phyloP scores from a whole-genome alignment of 2,329 filamentous ascomycete species.

The Penicillium olsonii region DNA sequence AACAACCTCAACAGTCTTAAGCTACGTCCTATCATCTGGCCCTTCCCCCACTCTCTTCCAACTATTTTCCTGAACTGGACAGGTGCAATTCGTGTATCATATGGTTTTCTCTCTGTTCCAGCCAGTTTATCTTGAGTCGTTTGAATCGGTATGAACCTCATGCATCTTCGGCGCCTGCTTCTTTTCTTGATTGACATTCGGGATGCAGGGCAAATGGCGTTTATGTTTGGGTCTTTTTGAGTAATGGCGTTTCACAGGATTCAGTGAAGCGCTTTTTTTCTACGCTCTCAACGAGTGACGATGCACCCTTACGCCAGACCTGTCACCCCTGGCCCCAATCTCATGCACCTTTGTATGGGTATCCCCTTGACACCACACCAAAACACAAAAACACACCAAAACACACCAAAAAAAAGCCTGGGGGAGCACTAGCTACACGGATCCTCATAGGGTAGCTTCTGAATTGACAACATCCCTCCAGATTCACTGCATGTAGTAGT shows the following conservation, averaged over 20 bases:
- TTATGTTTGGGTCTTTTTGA: constrained; percentile 8
- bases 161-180: constrained; percentile 21
- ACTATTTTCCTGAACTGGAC: neutral
- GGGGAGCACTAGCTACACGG: constrained; percentile 29
- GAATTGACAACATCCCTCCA: constrained; percentile 34
- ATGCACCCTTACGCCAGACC: constrained; percentile 4
- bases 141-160: constrained; percentile 12
- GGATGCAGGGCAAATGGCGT: constrained; percentile 22
- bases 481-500: constrained; percentile 2
- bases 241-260: constrained; percentile 18
- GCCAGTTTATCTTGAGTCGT: constrained; percentile 1
- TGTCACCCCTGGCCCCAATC: neutral
- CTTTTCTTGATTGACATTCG: constrained; percentile 11
- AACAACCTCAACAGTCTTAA: constrained; percentile 37
- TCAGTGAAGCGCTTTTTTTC: constrained; percentile 1
- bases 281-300: constrained; percentile 6
- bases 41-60: neutral
- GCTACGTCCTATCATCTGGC: no score
- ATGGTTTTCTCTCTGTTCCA: constrained; percentile 19
- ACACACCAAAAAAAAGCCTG: constrained; percentile 22
- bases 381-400: constrained; percentile 8
- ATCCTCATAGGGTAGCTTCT: constrained; percentile 23
- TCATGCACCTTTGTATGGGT: neutral
- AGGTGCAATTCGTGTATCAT: constrained; percentile 28
- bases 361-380: neutral